These are phyloP conservation scores for Rhinocladiella similis DNA, from an alignment of 2,329 filamentous ascomycete species.

Conservation along the genomic window DNA sequence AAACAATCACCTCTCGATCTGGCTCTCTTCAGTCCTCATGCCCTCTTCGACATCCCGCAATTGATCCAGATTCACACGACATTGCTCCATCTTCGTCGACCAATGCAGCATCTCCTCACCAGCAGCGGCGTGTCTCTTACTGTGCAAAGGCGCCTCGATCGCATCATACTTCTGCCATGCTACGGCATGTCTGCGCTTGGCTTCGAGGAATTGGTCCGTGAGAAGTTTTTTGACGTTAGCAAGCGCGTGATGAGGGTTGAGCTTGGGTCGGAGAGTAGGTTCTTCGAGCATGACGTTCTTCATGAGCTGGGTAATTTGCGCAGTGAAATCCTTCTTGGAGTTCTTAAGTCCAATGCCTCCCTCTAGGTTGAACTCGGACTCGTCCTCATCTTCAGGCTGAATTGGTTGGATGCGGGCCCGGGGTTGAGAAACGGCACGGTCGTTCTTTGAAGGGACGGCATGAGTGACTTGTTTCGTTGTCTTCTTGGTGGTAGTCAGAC, in stretches of 20 bases:
- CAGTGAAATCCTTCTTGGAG: conserved; percentile 35
- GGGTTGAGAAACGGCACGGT: no score
- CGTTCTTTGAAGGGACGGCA: background rate
- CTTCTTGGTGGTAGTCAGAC: conserved; percentile 36
- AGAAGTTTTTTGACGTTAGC: conserved; percentile 81
- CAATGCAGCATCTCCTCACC: conserved; percentile 28
- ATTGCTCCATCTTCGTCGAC: conserved; percentile 31
- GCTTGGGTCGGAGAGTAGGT: conserved; percentile 61
- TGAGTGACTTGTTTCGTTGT: conserved; percentile 29
- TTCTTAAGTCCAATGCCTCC: background rate
- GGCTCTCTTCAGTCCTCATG: conserved; percentile 14
- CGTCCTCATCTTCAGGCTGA: conserved; percentile 26
- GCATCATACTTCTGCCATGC: conserved; percentile 30
- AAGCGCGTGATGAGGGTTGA: conserved; percentile 70
- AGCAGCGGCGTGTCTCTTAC: conserved; percentile 28
- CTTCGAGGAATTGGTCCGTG: conserved; percentile 74
- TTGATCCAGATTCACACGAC: conserved; percentile 29
- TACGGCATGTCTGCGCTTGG: conserved; percentile 67
- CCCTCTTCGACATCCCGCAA: conserved; percentile 31
- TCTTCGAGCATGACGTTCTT: conserved; percentile 47
- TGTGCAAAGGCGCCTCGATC: conserved; percentile 27
- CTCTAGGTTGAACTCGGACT: background rate
- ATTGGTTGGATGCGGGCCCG: no score
- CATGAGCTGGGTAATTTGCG: conserved; percentile 26
- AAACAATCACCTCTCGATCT: conserved; percentile 8